phyloP scores from a whole-genome alignment of 2,329 filamentous ascomycete species.

The Xylaria sp. region DNA sequence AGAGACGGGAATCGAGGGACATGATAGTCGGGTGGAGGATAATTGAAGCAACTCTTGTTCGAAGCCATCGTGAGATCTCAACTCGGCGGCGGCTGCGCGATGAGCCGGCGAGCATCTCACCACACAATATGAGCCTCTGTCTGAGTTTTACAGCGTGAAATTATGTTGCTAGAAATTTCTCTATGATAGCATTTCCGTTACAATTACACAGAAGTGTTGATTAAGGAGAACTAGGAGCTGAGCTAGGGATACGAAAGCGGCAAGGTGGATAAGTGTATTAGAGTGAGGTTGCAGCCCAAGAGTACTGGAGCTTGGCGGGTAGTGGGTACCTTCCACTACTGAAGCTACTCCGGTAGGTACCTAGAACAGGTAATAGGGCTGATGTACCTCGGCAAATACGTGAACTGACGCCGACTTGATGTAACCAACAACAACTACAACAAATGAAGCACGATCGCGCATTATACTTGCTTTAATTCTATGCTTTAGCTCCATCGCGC shows the following conservation, averaged over 20 bases:
- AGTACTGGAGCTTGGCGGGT: neutral
- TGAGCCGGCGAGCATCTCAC: slow-evolving; percentile 28
- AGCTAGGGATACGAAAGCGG: neutral
- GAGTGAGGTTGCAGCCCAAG: too few relatives aligned
- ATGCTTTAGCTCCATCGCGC: neutral
- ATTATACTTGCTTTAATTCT: neutral
- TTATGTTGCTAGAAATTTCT: slow-evolving; percentile 21
- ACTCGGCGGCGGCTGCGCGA: neutral
- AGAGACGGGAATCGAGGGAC: slow-evolving; percentile 83
- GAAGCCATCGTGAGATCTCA: slow-evolving; percentile 28
- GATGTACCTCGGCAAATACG: slow-evolving; percentile 45
- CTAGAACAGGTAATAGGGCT: neutral
- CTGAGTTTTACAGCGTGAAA: slow-evolving; percentile 22
- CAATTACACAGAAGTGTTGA: slow-evolving; percentile 17
- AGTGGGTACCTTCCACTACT: neutral
- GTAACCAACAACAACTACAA: neutral
- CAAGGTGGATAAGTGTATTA: neutral
- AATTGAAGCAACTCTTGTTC: slow-evolving; percentile 43
- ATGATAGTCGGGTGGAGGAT: slow-evolving; percentile 67
- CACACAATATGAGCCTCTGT: slow-evolving; percentile 41
- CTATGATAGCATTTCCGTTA: slow-evolving; percentile 20
- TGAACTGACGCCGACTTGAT: neutral
- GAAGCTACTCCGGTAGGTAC: too few relatives aligned
- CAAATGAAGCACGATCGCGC: neutral
- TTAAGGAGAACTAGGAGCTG: slow-evolving; percentile 10